Base-by-base conservation (phyloP, 202 grass and related monocot genomes). In the Saccharum hybrid region DNA sequence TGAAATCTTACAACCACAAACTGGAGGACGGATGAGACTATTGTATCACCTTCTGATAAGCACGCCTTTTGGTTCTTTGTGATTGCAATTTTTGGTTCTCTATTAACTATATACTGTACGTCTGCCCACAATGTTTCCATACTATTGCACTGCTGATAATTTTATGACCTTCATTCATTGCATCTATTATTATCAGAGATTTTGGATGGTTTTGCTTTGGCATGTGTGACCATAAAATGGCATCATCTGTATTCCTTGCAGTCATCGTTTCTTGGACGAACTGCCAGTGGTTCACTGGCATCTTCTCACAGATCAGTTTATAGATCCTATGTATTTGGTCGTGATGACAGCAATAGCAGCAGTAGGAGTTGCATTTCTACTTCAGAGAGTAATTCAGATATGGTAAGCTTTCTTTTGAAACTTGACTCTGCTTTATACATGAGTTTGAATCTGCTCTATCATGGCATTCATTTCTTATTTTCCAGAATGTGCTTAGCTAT, bases 211-310 rank as follows among this genome's bases (percentile, higher is more conserved):
- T 81, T 81, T 15, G 46, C 68, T 67, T 34, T 11, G 21, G 28
- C 8, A 39, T 74, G 51, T 68, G 68, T 81, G 43, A 49, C 8
- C 18, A n/a, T 70, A 9, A 14, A 75, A 43, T 86, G 69, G 81
- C 72, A 72, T 10, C 52, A 42, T 28, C 2, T 84, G 22, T 80
- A 63, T 67, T 75, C 80, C 49, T 76, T 90, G 68, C 80, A 94
- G 92, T 87, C 83, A 49, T 96, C 93, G 71, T 96, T 98, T 90
- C 82, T 98, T 73, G 96, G 91, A 64, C 85, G 92, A 81, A 88
- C 91, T 81, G 71, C 81, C 74, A 93, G 83, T 87, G 73, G 79
- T 83, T 80, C 87, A 7, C 33, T 93, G 39, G 74, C 64, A 76
- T 87, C 85, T 75, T 94, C 90, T 13, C 90, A 81, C 64, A 95